Evolutionary conservation across 2,329 filamentous ascomycete genomes (phyloP).

Genomic region (Fusarium sororula): DNA sequence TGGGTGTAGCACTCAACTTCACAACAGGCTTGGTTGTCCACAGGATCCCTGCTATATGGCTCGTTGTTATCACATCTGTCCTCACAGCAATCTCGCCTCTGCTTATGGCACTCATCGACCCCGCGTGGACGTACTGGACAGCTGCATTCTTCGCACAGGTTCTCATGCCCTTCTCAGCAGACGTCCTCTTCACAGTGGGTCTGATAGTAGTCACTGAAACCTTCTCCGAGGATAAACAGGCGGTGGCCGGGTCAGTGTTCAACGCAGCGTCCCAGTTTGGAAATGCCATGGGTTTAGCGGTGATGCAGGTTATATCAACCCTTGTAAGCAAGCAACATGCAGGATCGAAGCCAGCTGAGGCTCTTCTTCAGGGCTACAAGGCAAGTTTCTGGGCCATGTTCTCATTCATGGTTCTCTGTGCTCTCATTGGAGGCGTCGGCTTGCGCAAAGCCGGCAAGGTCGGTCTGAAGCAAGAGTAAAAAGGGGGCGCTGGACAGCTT

Average conservation of each 20-base stretch:
- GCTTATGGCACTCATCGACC: conserved; percentile 63
- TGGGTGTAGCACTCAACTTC: conserved; percentile 55
- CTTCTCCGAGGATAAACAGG: conserved; percentile 66
- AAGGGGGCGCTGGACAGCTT: neutral
- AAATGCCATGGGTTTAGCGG: conserved; percentile 57
- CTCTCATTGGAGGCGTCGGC: conserved; percentile 50
- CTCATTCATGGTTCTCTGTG: conserved; percentile 55
- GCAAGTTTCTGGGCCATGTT: conserved; percentile 62
- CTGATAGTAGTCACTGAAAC: conserved; percentile 62
- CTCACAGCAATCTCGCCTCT: conserved; percentile 58
- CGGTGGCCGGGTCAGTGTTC: conserved; percentile 69
- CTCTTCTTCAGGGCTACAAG: conserved; percentile 58
- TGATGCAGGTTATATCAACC: conserved; percentile 56
- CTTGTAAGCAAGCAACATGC: conserved; percentile 48
- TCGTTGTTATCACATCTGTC: conserved; percentile 52
- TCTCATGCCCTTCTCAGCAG: conserved; percentile 52
- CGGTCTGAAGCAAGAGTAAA: conserved; percentile 56
- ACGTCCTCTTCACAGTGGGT: conserved; percentile 65
- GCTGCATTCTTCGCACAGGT: conserved; percentile 55
- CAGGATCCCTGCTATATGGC: conserved; percentile 50
- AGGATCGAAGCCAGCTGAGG: conserved; percentile 38
- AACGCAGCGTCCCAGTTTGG: conserved; percentile 67
- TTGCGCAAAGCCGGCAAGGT: conserved; percentile 41
- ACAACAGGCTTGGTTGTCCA: conserved; percentile 57
- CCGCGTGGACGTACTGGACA: conserved; percentile 60